Evolutionary conservation across 371 early-diverging fungal genomes (phyloP), one percentile per base, ranked within the genome.

Genomic region (Mitosporidium daphniae): DNA sequence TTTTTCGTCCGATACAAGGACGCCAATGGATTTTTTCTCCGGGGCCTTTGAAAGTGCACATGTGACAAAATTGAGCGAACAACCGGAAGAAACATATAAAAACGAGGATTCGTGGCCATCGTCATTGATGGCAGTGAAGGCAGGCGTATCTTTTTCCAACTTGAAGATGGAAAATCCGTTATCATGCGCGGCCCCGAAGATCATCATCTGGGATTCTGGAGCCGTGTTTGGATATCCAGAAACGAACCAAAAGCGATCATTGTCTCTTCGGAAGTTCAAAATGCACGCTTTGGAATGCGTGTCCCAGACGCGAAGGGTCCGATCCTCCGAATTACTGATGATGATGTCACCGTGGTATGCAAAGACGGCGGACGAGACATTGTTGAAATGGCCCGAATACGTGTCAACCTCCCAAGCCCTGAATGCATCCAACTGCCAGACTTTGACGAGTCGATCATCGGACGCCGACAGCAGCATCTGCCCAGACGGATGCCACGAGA

Each of bases 101-200:
- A 19, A 32, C 31, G n/a, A n/a, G n/a, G n/a, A n/a, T n/a, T n/a
- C n/a, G n/a, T n/a, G n/a, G 8, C 28, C 27, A 16, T 19, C 13
- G 2, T 23, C 31, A 8, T 27, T 27, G 3, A 19, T 15, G 7
- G 68, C 50, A 6, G 61, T 51, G 38, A 59, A 65, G 6, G 93
- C 74, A 0, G 86, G 80, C 25, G 80, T 58, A 39, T 78, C 84
- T 22, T 84, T 55, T 40, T 84, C 84, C 14, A 86, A 53, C 41
- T 84, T 78, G 45, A 89, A 93, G 12, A 93, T 75, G 32, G 78
- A 62, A 31, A 93, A 50, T 27, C 97, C 93, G 31, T 59, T 67
- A 44, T 95, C 97, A 39, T 91, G 91, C 26, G 75, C 77, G 57
- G n/a, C n/a, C n/a, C n/a, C n/a, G n/a, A n/a, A n/a, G n/a, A n/a